These are phyloP conservation scores for Cladosporium sp. DNA, from an alignment of 2,329 filamentous ascomycete genomes.

Conservation along the genomic window DNA sequence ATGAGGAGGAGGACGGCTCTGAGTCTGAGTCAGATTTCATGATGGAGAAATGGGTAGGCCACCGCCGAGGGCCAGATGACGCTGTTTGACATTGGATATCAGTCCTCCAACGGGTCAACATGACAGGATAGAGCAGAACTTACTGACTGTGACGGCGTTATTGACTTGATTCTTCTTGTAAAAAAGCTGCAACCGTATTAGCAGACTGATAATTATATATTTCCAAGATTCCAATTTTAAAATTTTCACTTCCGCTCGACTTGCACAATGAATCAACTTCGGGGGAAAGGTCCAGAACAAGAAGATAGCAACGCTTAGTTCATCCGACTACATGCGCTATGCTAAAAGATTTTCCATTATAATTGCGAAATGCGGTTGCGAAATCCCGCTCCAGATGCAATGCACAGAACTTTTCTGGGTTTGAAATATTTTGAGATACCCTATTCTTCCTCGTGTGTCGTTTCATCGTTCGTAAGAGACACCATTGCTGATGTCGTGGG, in stretches of 20 bases:
- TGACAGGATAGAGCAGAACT: background rate
- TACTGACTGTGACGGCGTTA: background rate
- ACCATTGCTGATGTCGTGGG: background rate
- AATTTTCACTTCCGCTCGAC: background rate
- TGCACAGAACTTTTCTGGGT: conserved; percentile 4
- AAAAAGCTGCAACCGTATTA: background rate
- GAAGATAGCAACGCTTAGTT: background rate
- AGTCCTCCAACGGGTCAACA: background rate
- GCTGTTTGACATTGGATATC: background rate
- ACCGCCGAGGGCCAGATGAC: background rate
- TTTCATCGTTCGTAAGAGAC: background rate
- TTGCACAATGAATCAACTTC: background rate
- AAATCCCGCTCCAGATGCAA: conserved; percentile 2
- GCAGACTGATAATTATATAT: background rate
- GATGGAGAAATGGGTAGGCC: background rate
- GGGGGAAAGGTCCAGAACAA: background rate
- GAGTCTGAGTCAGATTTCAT: background rate
- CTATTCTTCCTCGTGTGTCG: background rate
- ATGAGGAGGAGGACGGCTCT: background rate
- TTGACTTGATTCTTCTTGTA: background rate
- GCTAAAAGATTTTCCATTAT: background rate
- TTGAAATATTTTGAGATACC: background rate
- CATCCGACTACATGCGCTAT: conserved; percentile 6
- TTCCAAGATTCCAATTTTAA: background rate
- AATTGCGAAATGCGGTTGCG: background rate